Evolutionary conservation across 495 filamentous ascomycete species (phyloP), one percentile per base, ranked within the genome.

Genomic region (Aspergillus haitiensis): DNA sequence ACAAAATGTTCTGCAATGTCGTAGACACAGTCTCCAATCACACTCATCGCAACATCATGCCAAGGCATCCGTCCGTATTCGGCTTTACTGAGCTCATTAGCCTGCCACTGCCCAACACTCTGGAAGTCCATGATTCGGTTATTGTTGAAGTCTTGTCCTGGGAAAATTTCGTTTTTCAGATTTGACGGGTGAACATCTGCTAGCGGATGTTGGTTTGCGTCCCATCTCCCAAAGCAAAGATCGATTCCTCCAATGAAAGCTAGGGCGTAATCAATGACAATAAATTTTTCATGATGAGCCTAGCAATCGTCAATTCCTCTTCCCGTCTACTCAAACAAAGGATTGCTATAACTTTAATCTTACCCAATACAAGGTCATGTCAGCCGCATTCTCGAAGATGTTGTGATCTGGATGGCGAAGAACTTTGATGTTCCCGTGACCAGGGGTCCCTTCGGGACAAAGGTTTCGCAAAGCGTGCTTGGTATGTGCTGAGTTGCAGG

Each of bases 1-100:
- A 97, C 88, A 65, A 98, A 98, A 68, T 98, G 93, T 72, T 97
- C 92, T 4, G 93, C 93, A 63, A 98, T 93, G 70, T 97, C 92
- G 68, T 92, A 93, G 34, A 97, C 90, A 65, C 87, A 91, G 42
- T 92, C 90, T 6, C 93, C 93, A 48, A 95, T 82, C 21, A 97
- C 56, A 3, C 90, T 92, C 89, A 97, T 92, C 5, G 89, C 81
- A 3, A 98, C 92, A 69, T 98, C 93, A 67, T 98, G 93, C 93
- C 93, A 98, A 1, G 93, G 93, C 93, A 98, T 97, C 33, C 93
- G 86, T 27, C 92, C 93, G 62, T 89, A 96, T 36, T 97, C 91
- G 0, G 88, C 85, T 76, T 97, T 97, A 71, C 83, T 89, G n/a
- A 98, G 75, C 67, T 95, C 89, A 66, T 98, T 98, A 48, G 85